phyloP scores from a whole-genome alignment of 2,329 filamentous ascomycete genomes.

The Graphilbum ipis-grandicollis region DNA sequence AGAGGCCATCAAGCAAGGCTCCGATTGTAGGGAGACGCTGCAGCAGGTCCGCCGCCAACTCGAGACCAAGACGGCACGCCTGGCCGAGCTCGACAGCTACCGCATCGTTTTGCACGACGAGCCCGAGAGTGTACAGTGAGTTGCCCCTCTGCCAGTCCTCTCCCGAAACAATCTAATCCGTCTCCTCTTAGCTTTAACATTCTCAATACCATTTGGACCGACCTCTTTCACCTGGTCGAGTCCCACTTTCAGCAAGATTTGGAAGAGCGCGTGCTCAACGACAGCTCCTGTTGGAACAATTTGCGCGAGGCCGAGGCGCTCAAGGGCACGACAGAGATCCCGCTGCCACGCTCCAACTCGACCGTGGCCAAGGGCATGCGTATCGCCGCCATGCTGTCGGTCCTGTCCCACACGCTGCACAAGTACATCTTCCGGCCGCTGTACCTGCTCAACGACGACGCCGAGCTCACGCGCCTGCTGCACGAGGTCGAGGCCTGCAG shows the following conservation, averaged over 20 bases:
- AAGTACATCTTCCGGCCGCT: constrained; percentile 18
- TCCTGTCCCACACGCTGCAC: constrained; percentile 16
- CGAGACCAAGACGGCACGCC: constrained; percentile 8
- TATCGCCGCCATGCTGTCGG: constrained; percentile 16
- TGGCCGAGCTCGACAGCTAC: constrained; percentile 14
- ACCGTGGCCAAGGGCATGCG: constrained; percentile 19
- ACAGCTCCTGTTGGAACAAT: constrained; percentile 17
- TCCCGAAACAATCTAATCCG: too few species aligned
- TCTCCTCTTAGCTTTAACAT: constrained; percentile 15
- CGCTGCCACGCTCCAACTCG: constrained; percentile 18
- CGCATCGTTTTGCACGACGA: constrained; percentile 13
- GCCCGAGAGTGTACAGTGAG: constrained; percentile 16
- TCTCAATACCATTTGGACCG: constrained; percentile 18
- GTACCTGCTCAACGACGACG: constrained; percentile 17
- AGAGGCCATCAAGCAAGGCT: constrained; percentile 6
- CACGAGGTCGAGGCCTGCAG: constrained; percentile 14
- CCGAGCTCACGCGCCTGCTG: constrained; percentile 15
- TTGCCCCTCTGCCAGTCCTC: too few species aligned
- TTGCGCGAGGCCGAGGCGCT: constrained; percentile 16
- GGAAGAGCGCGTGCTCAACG: constrained; percentile 13
- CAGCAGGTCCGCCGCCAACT: constrained; percentile 11
- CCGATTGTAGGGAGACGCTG: constrained; percentile 10
- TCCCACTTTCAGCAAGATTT: constrained; percentile 16
- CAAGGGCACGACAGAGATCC: constrained; percentile 15
- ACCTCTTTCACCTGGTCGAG: constrained; percentile 15